Conservation (phyloP, 805 yeast species). For the Blastobotrys parvus region DNA sequence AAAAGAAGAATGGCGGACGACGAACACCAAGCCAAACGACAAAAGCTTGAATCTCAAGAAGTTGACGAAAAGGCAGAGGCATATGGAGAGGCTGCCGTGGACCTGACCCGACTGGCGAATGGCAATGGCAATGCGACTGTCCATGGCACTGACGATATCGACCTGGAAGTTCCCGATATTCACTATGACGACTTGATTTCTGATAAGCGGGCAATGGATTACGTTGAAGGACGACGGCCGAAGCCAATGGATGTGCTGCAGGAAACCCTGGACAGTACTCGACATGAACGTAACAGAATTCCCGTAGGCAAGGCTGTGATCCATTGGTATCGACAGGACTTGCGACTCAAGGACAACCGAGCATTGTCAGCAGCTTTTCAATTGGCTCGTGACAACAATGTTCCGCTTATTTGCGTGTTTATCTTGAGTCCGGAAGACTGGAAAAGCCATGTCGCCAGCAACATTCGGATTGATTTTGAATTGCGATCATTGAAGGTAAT, state of each 20-base stretch:
- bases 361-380: slow-evolving; percentile 33
- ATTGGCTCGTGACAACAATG: slow-evolving; percentile 24
- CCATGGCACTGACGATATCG: no score
- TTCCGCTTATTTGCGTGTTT: slow-evolving; percentile 36
- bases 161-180: no score
- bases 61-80: no score
- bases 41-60: no score
- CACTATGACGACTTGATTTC: background rate
- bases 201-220: background rate
- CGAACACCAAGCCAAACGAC: no score
- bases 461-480: slow-evolving; percentile 36
- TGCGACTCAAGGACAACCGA: slow-evolving; percentile 38
- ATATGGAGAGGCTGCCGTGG: no score
- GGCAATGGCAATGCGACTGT: no score
- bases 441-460: slow-evolving; percentile 36
- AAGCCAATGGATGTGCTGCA: background rate
- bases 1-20: no score
- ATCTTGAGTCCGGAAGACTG: slow-evolving; percentile 35
- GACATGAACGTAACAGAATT: background rate
- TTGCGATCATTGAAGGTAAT: slow-evolving; percentile 29
- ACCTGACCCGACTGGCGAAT: no score
- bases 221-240: background rate
- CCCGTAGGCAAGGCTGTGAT: slow-evolving; percentile 9
- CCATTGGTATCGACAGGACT: slow-evolving; percentile 42
- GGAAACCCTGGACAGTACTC: background rate